Evolutionary conservation across 2,329 filamentous ascomycete genomes (phyloP).

Genomic region (Stylonectria norvegica): DNA sequence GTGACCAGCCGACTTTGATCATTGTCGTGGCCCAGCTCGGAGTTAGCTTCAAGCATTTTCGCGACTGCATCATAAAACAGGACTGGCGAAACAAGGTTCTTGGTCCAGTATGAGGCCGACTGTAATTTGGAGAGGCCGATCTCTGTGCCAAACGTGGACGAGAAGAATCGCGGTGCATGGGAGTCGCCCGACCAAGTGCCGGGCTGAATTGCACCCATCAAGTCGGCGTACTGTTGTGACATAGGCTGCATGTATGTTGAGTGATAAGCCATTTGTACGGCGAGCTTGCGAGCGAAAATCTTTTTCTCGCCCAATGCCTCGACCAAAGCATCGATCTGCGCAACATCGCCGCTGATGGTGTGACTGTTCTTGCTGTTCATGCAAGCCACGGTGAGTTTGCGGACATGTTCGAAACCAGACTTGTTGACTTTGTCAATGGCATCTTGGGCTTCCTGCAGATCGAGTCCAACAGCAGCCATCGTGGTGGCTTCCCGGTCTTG

Average conservation of each 20-base stretch:
- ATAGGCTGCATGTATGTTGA: constrained; percentile 3
- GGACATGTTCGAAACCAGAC: no score
- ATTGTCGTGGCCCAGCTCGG: not conserved
- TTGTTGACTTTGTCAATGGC: constrained; percentile 1
- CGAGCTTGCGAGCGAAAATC: constrained; percentile 42
- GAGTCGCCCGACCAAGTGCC: not conserved
- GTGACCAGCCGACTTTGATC: not conserved
- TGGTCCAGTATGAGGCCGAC: constrained; percentile 39
- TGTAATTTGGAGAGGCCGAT: constrained; percentile 36
- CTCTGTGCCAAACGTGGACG: constrained; percentile 36
- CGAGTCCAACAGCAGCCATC: constrained; percentile 25
- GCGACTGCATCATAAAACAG: constrained; percentile 35
- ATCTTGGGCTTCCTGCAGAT: not conserved
- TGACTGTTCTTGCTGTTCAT: constrained; percentile 47
- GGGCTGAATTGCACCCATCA: not conserved
- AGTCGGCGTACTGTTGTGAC: not conserved
- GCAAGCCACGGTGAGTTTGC: constrained; percentile 33
- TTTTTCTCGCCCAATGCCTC: constrained; percentile 33
- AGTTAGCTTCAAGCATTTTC: constrained; percentile 12
- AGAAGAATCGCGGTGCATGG: constrained; percentile 30
- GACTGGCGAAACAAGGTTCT: constrained; percentile 34
- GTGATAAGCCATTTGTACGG: constrained; percentile 10
- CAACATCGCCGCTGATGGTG: constrained; percentile 45
- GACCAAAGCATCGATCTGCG: constrained; percentile 38
- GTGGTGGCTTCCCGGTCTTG: no score